Evolutionary conservation across 441 rosid species (phyloP).

Genomic region (Francoa sonchifolia): DNA sequence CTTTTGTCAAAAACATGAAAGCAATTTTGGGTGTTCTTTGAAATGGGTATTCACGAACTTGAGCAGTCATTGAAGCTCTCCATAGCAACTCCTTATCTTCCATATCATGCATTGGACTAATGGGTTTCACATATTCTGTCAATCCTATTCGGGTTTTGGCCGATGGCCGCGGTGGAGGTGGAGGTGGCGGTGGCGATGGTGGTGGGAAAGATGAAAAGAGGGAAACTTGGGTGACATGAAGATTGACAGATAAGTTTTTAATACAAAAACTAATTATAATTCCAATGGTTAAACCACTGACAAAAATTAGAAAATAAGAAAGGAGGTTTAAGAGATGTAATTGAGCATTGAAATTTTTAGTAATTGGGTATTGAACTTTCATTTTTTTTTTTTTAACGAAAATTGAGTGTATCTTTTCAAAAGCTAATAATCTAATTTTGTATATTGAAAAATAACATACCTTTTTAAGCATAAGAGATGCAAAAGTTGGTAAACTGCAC

Average conservation of each 20-base stretch:
- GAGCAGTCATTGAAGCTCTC: constrained; percentile 84
- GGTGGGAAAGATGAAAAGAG: constrained; percentile 10
- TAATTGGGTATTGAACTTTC: no score
- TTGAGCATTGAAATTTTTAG: no score
- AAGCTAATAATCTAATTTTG: no score
- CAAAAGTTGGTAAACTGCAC: no score
- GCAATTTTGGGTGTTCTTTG: constrained; percentile 62
- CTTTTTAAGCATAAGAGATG: no score
- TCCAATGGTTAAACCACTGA: constrained; percentile 46
- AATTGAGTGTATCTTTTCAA: no score
- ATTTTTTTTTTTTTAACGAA: no score
- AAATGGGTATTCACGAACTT: constrained; percentile 48
- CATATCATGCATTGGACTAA: constrained; percentile 34
- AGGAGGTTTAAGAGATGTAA: constrained; percentile 33
- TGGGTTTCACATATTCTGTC: constrained; percentile 28
- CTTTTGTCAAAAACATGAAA: constrained; percentile 83
- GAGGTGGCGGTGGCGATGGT: neutral
- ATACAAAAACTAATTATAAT: constrained; percentile 42
- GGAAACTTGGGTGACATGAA: constrained; percentile 27
- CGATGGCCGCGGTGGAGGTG: constrained; percentile 2
- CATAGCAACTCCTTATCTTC: constrained; percentile 59
- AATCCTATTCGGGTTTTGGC: constrained; percentile 19
- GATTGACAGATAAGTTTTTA: constrained; percentile 28
- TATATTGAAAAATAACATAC: no score
- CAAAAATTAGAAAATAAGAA: constrained; percentile 37